Base-by-base conservation (phyloP, 2,329 filamentous ascomycete genomes). In the Sordariomycetes sp. region DNA sequence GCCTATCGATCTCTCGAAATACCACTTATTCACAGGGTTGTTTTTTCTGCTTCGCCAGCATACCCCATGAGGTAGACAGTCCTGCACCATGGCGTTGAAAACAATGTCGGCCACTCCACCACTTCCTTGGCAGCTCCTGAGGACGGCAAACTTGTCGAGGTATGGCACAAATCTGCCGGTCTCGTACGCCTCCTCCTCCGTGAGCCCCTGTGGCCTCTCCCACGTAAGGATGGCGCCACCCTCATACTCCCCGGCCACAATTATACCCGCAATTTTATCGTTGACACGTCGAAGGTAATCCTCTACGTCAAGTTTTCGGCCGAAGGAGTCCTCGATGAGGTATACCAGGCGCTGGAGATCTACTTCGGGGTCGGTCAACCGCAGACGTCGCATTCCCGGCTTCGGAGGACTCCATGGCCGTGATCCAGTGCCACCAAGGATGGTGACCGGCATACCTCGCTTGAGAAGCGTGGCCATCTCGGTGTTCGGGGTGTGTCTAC, bases 1-100 rank as follows among this genome's bases (percentile, higher is more conserved):
- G 8, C 55, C 55, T 54, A 82, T 76, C 2, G 89, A 90, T 54
- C 94, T 80, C 72, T 99, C 94, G 72, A 97, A 97, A 70, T 99
- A 99, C 94, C 94, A 99, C 69, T 97, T 97, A 69, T 99, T 99
- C 4, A 99, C 94, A 0, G 92, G 93, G 67, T 99, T 97, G 68
- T 92, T 84, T 67, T 87, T 88, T 56, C 94, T 79, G 68, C 89
- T 95, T 59, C 92, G 80, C 94, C 94, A 99, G 67, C 92, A 95
- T 1, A 97, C 89, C 1, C 94, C 94, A 2, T 83, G 73, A 0
- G 92, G 92, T 64, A 97, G 95, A 65, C 92, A 96, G 22, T 87
- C 85, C 32, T 89, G 82, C 5, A 96, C 90, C 89, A 99, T 96
- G 37, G 91, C 87, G 62, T 95, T 96, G 74, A 97, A 99, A 8